phyloP scores from a whole-genome alignment of 768 basidiomycete genomes.

The Russula virescens region DNA sequence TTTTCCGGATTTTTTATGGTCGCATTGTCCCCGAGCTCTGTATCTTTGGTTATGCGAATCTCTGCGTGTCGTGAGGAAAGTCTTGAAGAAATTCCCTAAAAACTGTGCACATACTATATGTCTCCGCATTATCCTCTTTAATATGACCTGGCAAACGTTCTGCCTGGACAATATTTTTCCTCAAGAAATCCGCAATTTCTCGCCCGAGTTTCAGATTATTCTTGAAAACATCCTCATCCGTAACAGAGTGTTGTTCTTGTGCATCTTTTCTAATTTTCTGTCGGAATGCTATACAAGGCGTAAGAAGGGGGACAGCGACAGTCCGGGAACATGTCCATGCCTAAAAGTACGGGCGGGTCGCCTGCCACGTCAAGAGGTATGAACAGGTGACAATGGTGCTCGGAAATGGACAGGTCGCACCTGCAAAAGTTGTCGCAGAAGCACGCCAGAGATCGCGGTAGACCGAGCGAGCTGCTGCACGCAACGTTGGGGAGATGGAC shows the following conservation, averaged over 20 bases:
- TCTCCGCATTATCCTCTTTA: slow-evolving; percentile 36
- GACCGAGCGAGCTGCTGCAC: slow-evolving; percentile 62
- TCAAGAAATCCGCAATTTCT: slow-evolving; percentile 69
- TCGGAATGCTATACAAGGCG: slow-evolving; percentile 53
- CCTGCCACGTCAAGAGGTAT: slow-evolving; percentile 34
- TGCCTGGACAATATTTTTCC: slow-evolving; percentile 85
- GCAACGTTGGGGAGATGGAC: slow-evolving; percentile 51
- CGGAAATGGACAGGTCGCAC: slow-evolving; percentile 25
- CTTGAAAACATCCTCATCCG: slow-evolving; percentile 45
- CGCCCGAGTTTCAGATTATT: slow-evolving; percentile 52
- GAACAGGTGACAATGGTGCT: not conserved
- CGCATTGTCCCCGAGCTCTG: slow-evolving; percentile 83
- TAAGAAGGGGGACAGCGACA: not conserved
- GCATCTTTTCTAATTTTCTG: slow-evolving; percentile 61
- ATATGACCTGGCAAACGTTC: slow-evolving; percentile 37
- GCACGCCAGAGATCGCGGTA: slow-evolving; percentile 70
- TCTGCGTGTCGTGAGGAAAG: slow-evolving; percentile 36
- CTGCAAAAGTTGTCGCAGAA: slow-evolving; percentile 59
- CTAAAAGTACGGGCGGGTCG: slow-evolving; percentile 51
- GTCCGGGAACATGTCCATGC: slow-evolving; percentile 29
- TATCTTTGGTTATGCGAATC: slow-evolving; percentile 68
- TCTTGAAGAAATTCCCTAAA: not conserved
- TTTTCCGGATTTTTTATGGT: slow-evolving; percentile 60
- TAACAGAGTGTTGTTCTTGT: slow-evolving; percentile 35
- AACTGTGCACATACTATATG: slow-evolving; percentile 48